phyloP scores from a whole-genome alignment of 805 yeast species.

The Saccharomycopsis sp. region DNA sequence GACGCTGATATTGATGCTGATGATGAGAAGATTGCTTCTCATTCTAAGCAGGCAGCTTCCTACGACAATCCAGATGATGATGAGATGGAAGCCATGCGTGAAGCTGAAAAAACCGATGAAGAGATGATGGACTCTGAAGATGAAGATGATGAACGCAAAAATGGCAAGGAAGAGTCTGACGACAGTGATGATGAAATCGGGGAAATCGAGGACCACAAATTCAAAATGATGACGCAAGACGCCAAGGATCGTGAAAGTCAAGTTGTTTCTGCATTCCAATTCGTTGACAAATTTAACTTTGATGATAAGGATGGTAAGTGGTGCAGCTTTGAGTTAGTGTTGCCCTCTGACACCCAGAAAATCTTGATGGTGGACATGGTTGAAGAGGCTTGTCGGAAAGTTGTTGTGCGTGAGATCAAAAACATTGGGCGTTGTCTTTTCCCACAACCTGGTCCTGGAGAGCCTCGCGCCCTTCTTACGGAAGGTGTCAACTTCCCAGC shows the following conservation, averaged over 20 bases:
- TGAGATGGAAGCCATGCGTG: slow-evolving; percentile 81
- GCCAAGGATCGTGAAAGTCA: slow-evolving; percentile 84
- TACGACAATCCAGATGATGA: slow-evolving; percentile 95
- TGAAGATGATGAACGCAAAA: slow-evolving; percentile 29
- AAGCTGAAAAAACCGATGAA: slow-evolving; percentile 62
- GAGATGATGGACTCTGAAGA: slow-evolving; percentile 32
- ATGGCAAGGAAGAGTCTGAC: slow-evolving; percentile 27
- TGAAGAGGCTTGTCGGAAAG: slow-evolving; percentile 81
- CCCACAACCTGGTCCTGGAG: slow-evolving; percentile 57
- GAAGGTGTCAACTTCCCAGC: slow-evolving; percentile 98
- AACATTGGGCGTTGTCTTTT: slow-evolving; percentile 88
- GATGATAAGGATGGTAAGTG: slow-evolving; percentile 84
- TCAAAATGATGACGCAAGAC: slow-evolving; percentile 37
- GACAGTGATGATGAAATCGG: slow-evolving; percentile 23
- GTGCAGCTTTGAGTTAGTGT: slow-evolving; percentile 84
- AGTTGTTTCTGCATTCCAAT: slow-evolving; percentile 62
- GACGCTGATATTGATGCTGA: slow-evolving; percentile 49
- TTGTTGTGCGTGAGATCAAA: slow-evolving; percentile 89
- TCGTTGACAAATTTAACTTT: slow-evolving; percentile 73
- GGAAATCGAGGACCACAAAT: slow-evolving; percentile 3
- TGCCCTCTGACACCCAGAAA: slow-evolving; percentile 82
- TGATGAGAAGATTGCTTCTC: slow-evolving; percentile 50
- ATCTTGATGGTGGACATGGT: slow-evolving; percentile 94
- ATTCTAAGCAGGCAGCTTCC: slow-evolving; percentile 78
- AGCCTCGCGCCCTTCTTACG: slow-evolving; percentile 73